Evolutionary conservation across 2,329 filamentous ascomycete species (phyloP).

Genomic region (Nemania abortiva): DNA sequence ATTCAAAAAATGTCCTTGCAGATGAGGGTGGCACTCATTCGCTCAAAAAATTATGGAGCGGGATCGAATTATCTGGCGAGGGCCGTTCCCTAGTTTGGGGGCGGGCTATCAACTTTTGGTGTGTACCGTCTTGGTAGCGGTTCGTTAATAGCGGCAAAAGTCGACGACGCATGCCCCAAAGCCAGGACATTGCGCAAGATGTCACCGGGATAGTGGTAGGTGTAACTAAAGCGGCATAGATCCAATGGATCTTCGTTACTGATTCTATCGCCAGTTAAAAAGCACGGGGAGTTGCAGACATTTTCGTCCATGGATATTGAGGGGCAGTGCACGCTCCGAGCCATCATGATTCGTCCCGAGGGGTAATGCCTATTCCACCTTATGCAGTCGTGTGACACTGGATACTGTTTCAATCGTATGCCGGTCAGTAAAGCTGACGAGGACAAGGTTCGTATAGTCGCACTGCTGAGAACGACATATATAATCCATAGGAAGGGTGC

Average conservation of each 20-base stretch:
- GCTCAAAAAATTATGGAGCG: slow-evolving; percentile 9
- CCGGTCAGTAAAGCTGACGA: slow-evolving; percentile 23
- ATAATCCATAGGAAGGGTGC: slow-evolving; percentile 20
- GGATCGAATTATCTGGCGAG: slow-evolving; percentile 21
- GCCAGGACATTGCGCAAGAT: slow-evolving; percentile 16
- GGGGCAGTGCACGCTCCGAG: slow-evolving; percentile 29
- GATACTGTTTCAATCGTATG: slow-evolving; percentile 27
- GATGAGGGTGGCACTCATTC: slow-evolving; percentile 11
- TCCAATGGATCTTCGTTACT: slow-evolving; percentile 13
- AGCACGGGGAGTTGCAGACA: slow-evolving; percentile 24
- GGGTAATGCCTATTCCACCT: slow-evolving; percentile 22
- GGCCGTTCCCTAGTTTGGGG: slow-evolving; percentile 18
- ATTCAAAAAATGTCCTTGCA: slow-evolving; percentile 12
- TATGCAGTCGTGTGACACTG: slow-evolving; percentile 36
- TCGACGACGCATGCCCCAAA: slow-evolving; percentile 23
- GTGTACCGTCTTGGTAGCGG: slow-evolving; percentile 2
- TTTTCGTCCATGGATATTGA: slow-evolving; percentile 25
- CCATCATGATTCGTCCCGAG: slow-evolving; percentile 33
- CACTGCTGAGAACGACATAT: slow-evolving; percentile 26
- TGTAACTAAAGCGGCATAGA: slow-evolving; percentile 3
- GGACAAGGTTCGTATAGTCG: slow-evolving; percentile 18
- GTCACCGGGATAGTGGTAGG: slow-evolving; percentile 25
- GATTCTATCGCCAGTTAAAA: slow-evolving; percentile 15
- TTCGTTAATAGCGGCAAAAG: slow-evolving; percentile 10
- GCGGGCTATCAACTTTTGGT: slow-evolving; percentile 1